A percentile compares a stretch with the other conserved stretches of the same genome.
phyloP scores from a whole-genome alignment of 306 rosid genomes.

The Lathyrus oleraceus region DNA sequence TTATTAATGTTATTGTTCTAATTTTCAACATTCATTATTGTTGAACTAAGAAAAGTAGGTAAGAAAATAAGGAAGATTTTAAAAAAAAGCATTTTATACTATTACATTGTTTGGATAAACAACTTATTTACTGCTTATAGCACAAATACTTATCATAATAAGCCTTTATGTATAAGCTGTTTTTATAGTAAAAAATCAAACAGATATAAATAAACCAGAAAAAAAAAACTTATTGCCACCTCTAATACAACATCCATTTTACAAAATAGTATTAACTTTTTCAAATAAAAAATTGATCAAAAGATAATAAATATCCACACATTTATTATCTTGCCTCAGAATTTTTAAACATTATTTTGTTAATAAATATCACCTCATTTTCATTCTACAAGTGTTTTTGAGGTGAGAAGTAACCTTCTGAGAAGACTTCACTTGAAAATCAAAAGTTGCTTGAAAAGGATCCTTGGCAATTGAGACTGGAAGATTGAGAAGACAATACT shows the following conservation, averaged over 20 bases:
- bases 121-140: too few relatives aligned
- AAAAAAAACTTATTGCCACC: neutral
- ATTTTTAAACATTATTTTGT: neutral
- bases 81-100: neutral
- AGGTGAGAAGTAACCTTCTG: slow-evolving; percentile 8
- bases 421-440: slow-evolving; percentile 29
- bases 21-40: too few relatives aligned
- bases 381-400: slow-evolving; percentile 21
- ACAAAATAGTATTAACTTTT: slow-evolving; percentile 9
- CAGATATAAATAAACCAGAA: too few relatives aligned
- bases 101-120: too few relatives aligned
- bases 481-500: slow-evolving; percentile 19
- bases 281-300: slow-evolving; percentile 12
- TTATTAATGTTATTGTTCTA: neutral
- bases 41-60: neutral
- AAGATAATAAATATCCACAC: slow-evolving; percentile 21
- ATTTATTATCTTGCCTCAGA: slow-evolving; percentile 12
- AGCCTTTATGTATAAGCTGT: too few relatives aligned
- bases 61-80: neutral
- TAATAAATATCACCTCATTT: slow-evolving; percentile 19
- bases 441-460: slow-evolving; percentile 29
- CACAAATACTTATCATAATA: too few relatives aligned
- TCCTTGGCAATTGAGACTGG: slow-evolving; percentile 15
- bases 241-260: slow-evolving; percentile 1
- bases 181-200: too few relatives aligned